Percentiles rank a stretch among this genome's conserved stretches.
These are phyloP conservation scores for Dioscorea cayenensis DNA, from an alignment of 116 monocot genomes.

Conservation along the genomic window DNA sequence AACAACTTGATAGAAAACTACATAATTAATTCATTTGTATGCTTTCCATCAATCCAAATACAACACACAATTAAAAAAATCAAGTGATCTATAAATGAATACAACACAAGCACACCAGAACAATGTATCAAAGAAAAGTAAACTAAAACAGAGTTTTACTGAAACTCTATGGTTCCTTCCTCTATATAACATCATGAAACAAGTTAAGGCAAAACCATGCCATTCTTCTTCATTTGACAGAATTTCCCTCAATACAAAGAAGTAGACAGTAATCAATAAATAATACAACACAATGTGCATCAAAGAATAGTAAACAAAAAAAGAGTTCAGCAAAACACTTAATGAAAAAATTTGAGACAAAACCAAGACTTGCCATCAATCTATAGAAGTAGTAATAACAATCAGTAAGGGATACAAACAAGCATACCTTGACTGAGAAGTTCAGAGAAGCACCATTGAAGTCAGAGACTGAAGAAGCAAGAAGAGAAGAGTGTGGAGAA, in stretches of 20 bases:
- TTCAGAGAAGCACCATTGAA: slow-evolving; percentile 55
- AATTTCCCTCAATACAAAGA: not conserved
- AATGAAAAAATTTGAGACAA: too few relatives aligned
- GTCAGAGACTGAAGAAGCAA: slow-evolving; percentile 71
- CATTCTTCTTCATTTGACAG: too few relatives aligned
- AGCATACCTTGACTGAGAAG: slow-evolving; percentile 43
- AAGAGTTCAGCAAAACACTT: too few relatives aligned
- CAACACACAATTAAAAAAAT: not conserved
- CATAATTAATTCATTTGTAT: not conserved
- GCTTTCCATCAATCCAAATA: not conserved
- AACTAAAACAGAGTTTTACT: slow-evolving; percentile 22
- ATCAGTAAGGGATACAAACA: not conserved
- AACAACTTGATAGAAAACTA: too few relatives aligned
- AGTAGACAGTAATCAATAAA: not conserved
- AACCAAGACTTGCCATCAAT: too few relatives aligned
- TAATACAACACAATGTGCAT: not conserved
- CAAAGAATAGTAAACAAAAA: too few relatives aligned
- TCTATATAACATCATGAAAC: slow-evolving; percentile 20
- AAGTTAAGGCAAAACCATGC: not conserved
- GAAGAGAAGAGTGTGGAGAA: slow-evolving; percentile 24
- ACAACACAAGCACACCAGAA: too few relatives aligned
- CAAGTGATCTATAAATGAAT: too few relatives aligned
- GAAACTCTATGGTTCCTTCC: slow-evolving; percentile 30
- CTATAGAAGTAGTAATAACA: not conserved
- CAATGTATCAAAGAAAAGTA: too few relatives aligned